phyloP scores from a whole-genome alignment of 2,329 filamentous ascomycete genomes.

The Fusarium albosuccineum region DNA sequence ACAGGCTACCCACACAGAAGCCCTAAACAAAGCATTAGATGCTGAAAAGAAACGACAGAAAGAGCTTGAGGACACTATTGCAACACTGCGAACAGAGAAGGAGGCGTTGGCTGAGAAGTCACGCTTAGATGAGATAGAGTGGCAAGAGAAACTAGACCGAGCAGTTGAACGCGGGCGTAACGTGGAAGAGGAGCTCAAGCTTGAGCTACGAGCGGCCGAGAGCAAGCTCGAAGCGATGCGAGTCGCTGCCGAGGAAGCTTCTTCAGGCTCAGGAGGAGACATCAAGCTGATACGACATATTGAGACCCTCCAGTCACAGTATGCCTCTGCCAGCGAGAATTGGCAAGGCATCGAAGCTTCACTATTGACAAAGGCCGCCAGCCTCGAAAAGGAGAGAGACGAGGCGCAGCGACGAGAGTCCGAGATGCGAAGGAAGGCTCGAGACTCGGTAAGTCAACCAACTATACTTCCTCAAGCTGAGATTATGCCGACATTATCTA shows the following conservation, averaged over 20 bases:
- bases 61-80: conserved; percentile 69
- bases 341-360: conserved; percentile 97
- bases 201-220: conserved; percentile 83
- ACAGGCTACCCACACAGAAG: conserved; percentile 74
- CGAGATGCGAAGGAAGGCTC: conserved; percentile 88
- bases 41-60: conserved; percentile 70
- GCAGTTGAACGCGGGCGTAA: conserved; percentile 77
- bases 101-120: conserved; percentile 78
- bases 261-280: conserved; percentile 84
- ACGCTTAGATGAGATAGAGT: conserved; percentile 75
- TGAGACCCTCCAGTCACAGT: conserved; percentile 95
- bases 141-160: conserved; percentile 79
- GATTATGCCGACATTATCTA: conserved; percentile 11
- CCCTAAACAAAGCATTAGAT: conserved; percentile 75
- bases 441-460: conserved; percentile 80
- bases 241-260: conserved; percentile 87
- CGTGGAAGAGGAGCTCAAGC: conserved; percentile 81
- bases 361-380: conserved; percentile 80
- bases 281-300: conserved; percentile 93
- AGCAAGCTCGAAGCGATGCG: conserved; percentile 91
- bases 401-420: conserved; percentile 86
- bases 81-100: conserved; percentile 82
- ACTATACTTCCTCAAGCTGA: background rate
- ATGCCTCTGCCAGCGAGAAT: conserved; percentile 93
- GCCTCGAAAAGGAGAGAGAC: conserved; percentile 90